These are phyloP conservation scores for Thecaphora frezii DNA, from an alignment of 1,284 basidiomycete species.

Conservation along the genomic window DNA sequence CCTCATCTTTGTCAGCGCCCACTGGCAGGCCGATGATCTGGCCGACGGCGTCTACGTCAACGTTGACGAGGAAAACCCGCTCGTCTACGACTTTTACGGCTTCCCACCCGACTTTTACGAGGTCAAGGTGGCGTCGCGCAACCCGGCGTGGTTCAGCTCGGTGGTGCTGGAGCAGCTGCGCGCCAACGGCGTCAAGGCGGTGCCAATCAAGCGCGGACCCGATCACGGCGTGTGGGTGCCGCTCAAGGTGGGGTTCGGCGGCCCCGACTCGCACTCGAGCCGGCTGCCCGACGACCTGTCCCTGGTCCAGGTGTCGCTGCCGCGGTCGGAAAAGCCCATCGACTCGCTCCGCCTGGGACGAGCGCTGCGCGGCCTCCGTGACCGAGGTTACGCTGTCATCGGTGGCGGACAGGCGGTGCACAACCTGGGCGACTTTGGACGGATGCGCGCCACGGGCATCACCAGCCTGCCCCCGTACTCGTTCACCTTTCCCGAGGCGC, in stretches of 20 bases:
- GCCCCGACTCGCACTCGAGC: constrained; percentile 10
- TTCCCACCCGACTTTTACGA: constrained; percentile 59
- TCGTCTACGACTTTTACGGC: constrained; percentile 62
- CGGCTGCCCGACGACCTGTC: constrained; percentile 53
- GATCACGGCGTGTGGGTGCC: constrained; percentile 64
- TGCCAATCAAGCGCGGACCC: constrained; percentile 56
- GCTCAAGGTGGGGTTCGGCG: constrained; percentile 60
- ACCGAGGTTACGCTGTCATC: constrained; percentile 42
- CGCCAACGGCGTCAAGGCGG: constrained; percentile 37
- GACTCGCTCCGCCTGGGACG: constrained; percentile 60
- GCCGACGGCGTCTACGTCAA: constrained; percentile 41
- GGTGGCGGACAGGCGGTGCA: constrained; percentile 48
- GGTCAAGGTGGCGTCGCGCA: constrained; percentile 53
- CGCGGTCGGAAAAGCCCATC: constrained; percentile 47
- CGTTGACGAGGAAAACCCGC: constrained; percentile 57
- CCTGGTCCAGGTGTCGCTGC: constrained; percentile 62
- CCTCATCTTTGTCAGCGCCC: constrained; percentile 61
- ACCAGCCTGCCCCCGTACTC: constrained; percentile 14
- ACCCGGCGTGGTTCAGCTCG: constrained; percentile 42
- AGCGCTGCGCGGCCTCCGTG: constrained; percentile 57
- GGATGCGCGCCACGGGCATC: neutral
- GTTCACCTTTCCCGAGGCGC: constrained; percentile 16
- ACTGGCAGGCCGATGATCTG: constrained; percentile 61
- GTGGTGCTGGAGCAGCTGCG: constrained; percentile 49
- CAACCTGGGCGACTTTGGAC: constrained; percentile 36